Percentiles rank a stretch among this genome's conserved stretches.
Conservation (phyloP, 495 filamentous ascomycete genomes). For the Hypoxylon rickii region DNA sequence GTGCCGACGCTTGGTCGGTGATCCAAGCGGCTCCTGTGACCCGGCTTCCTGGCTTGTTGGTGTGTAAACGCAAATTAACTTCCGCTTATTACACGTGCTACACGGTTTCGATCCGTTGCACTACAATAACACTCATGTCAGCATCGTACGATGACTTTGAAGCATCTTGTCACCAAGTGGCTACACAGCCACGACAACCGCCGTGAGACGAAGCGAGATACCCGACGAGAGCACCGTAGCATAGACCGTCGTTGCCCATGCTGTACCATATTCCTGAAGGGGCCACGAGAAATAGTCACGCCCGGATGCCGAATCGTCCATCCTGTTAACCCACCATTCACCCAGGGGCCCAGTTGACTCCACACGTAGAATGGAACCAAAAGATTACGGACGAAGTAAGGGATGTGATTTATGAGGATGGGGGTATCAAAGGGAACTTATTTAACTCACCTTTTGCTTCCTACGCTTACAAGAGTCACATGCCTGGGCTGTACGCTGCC, state of each 20-base stretch:
- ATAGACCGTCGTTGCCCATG: constrained; percentile 17
- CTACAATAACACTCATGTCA: constrained; percentile 39
- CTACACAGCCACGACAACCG: constrained; percentile 27
- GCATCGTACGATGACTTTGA: constrained; percentile 16
- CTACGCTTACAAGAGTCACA: constrained; percentile 79
- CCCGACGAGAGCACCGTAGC: constrained; percentile 19
- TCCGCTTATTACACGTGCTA: constrained; percentile 66
- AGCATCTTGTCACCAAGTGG: constrained; percentile 19
- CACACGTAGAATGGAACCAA: no score
- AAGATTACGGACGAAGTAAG: constrained; percentile 19
- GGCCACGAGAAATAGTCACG: constrained; percentile 2
- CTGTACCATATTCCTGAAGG: constrained; percentile 12
- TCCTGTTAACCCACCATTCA: constrained; percentile 5
- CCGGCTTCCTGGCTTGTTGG: constrained; percentile 37
- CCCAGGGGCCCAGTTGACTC: no score
- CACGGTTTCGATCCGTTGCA: constrained; percentile 75
- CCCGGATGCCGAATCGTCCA: not conserved
- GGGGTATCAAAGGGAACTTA: not conserved
- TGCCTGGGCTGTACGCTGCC: constrained; percentile 67
- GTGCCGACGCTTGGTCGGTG: constrained; percentile 53
- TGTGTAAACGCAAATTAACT: constrained; percentile 58
- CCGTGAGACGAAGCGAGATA: constrained; percentile 23
- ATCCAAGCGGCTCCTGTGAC: constrained; percentile 44
- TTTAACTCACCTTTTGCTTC: constrained; percentile 69
- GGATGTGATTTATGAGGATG: constrained; percentile 6